Evolutionary conservation across 1,284 basidiomycete species (phyloP).

Genomic region (Stygiomarasmius scandens): DNA sequence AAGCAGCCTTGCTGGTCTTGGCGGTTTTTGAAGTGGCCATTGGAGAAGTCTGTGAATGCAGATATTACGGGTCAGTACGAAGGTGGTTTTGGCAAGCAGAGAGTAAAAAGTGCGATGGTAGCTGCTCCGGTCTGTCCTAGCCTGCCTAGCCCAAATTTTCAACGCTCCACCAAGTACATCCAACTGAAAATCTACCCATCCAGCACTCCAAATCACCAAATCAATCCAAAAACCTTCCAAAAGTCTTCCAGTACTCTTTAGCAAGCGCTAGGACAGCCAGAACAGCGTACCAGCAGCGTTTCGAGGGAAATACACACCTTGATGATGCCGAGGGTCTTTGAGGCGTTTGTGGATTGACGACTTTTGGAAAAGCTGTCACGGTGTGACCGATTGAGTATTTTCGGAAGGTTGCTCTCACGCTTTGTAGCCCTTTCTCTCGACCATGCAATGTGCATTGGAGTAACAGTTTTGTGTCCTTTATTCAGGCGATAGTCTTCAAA

Average conservation of each 20-base stretch:
- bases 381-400: no score
- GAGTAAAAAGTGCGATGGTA: neutral
- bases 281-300: neutral
- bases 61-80: neutral
- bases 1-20: conserved; percentile 56
- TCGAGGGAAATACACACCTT: neutral
- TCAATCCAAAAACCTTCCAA: no score
- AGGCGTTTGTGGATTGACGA: no score
- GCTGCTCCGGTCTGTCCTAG: neutral
- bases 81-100: neutral
- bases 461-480: no score
- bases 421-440: no score
- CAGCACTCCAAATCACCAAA: neutral
- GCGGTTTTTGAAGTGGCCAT: conserved; percentile 68
- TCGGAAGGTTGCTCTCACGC: no score
- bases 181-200: neutral
- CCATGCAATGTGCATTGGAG: no score
- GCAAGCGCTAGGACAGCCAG: neutral
- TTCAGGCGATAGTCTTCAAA: no score
- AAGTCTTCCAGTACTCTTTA: neutral
- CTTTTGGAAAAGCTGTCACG: no score
- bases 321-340: neutral
- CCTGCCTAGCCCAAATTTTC: neutral
- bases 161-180: neutral
- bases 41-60: conserved; percentile 3